Evolutionary conservation across 805 yeast species (phyloP).

Genomic region (Yarrowia deformans): DNA sequence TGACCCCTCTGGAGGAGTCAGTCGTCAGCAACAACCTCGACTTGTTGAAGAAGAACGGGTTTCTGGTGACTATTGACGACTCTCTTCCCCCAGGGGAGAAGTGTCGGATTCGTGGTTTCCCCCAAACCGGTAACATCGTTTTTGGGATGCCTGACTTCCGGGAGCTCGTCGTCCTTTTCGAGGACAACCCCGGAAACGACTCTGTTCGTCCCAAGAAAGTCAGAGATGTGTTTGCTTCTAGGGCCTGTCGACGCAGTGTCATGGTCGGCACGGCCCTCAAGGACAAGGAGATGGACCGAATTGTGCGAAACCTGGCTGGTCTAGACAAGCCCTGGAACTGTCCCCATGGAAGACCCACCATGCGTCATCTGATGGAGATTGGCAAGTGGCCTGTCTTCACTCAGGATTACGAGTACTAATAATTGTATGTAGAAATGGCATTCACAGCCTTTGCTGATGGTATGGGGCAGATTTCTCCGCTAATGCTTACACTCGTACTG

Average conservation of each 20-base stretch:
- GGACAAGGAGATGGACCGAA: constrained; percentile 64
- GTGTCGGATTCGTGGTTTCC: constrained; percentile 66
- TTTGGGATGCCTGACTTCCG: constrained; percentile 72
- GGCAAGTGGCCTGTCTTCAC: constrained; percentile 37
- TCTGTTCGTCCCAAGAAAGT: constrained; percentile 74
- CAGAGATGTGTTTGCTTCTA: constrained; percentile 85
- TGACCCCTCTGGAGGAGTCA: constrained; percentile 81
- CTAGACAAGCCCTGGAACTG: constrained; percentile 92
- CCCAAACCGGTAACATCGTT: constrained; percentile 71
- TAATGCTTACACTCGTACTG: too few species aligned
- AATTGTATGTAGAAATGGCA: background rate
- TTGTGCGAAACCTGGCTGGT: constrained; percentile 70
- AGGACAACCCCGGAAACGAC: constrained; percentile 59
- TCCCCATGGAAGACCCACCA: constrained; percentile 98
- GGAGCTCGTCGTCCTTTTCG: constrained; percentile 75
- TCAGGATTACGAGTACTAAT: constrained; percentile 1
- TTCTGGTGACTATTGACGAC: constrained; percentile 61
- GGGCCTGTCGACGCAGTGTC: constrained; percentile 92
- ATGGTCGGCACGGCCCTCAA: constrained; percentile 87
- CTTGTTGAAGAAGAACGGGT: constrained; percentile 78
- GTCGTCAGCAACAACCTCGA: constrained; percentile 65
- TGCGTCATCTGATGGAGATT: constrained; percentile 80
- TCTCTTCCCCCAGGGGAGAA: constrained; percentile 63
- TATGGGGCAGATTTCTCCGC: too few species aligned
- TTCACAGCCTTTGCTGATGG: too few species aligned